Percentiles rank a stretch among this genome's conserved stretches.
Conservation (phyloP, 371 early-diverging fungal species). For the Lichtheimia corymbifera region DNA sequence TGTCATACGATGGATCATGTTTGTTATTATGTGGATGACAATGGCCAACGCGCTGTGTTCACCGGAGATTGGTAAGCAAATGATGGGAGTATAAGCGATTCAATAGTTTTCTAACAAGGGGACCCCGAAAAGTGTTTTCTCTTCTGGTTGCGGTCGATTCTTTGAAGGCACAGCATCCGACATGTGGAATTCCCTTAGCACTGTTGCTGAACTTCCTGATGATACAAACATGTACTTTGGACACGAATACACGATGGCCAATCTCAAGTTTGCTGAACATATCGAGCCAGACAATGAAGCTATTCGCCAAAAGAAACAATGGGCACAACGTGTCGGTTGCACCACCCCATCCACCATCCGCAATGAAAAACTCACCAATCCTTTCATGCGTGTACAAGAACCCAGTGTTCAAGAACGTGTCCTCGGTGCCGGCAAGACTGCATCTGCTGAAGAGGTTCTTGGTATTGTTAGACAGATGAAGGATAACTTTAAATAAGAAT, state of each 20-base stretch:
- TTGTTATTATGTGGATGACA: conserved; percentile 71
- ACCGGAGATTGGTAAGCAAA: conserved; percentile 21
- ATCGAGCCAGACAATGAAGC: conserved; percentile 44
- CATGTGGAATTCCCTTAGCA: conserved; percentile 78
- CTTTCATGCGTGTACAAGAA: conserved; percentile 77
- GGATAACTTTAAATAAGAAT: conserved; percentile 30
- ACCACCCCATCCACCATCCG: conserved; percentile 87
- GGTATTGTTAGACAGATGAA: conserved; percentile 45
- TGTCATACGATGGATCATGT: conserved; percentile 89
- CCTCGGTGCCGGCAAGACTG: conserved; percentile 5
- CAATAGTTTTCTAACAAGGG: background rate
- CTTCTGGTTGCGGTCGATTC: conserved; percentile 85
- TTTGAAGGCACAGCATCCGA: conserved; percentile 90
- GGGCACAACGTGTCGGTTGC: conserved; percentile 41
- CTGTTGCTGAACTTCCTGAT: conserved; percentile 69
- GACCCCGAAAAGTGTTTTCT: conserved; percentile 32
- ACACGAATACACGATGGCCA: conserved; percentile 87
- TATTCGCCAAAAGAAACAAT: conserved; percentile 55
- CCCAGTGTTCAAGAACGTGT: conserved; percentile 20
- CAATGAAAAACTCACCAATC: conserved; percentile 82
- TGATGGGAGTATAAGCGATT: background rate
- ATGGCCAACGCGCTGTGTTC: conserved; percentile 30
- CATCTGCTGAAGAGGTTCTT: conserved; percentile 28
- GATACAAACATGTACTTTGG: conserved; percentile 90
- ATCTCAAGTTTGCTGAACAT: conserved; percentile 53